Percentiles rank a stretch among this genome's conserved stretches.
Evolutionary conservation across 805 yeast genomes (phyloP).

Genomic region (Starmerella stellata): DNA sequence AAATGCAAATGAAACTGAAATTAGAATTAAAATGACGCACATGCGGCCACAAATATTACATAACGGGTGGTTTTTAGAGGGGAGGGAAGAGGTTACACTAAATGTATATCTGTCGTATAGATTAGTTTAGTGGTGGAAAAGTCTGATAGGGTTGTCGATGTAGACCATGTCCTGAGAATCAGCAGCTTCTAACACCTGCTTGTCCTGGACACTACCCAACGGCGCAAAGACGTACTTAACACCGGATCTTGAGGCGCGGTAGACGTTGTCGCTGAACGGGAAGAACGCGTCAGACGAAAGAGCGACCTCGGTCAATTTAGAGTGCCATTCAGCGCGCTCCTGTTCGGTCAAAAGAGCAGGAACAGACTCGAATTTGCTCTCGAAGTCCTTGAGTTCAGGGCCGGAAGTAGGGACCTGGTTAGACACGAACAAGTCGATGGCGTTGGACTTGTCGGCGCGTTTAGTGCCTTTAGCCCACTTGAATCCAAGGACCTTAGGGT

Average conservation of each 20-base stretch:
- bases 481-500: slow-evolving; percentile 79
- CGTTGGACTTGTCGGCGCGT: slow-evolving; percentile 97
- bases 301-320: slow-evolving; percentile 67
- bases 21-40: neutral
- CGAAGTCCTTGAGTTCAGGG: slow-evolving; percentile 86
- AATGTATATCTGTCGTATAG: too few species aligned
- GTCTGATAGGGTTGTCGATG: slow-evolving; percentile 90
- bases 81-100: too few species aligned
- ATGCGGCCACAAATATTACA: neutral
- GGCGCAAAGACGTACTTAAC: slow-evolving; percentile 95
- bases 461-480: slow-evolving; percentile 97
- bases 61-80: too few species aligned
- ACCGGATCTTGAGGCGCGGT: slow-evolving; percentile 93
- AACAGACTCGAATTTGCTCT: slow-evolving; percentile 63
- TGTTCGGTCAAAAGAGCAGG: slow-evolving; percentile 68
- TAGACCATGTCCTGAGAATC: slow-evolving; percentile 78
- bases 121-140: slow-evolving; percentile 76
- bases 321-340: slow-evolving; percentile 79
- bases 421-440: slow-evolving; percentile 84
- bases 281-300: slow-evolving; percentile 95
- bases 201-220: slow-evolving; percentile 93
- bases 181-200: slow-evolving; percentile 89
- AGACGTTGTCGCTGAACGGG: slow-evolving; percentile 99
- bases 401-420: slow-evolving; percentile 78
- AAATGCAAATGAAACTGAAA: too few species aligned